A percentile compares a stretch with the other conserved stretches of the same genome.
These are phyloP conservation scores for Urtica urens DNA, from an alignment of 306 rosid genomes.

Conservation along the genomic window DNA sequence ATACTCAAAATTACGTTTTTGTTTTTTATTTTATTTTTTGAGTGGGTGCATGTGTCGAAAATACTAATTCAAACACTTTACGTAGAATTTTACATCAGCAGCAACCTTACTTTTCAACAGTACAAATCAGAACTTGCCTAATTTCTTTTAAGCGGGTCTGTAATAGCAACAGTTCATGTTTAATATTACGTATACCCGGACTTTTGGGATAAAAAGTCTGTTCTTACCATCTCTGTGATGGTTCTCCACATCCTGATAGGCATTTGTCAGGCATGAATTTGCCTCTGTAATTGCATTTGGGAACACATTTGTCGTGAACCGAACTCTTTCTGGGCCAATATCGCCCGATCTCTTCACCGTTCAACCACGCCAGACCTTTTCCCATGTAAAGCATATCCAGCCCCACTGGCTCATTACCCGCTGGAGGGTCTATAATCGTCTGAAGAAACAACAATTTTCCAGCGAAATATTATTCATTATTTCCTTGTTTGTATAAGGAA, in stretches of 20 bases:
- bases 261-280: slow-evolving; percentile 77
- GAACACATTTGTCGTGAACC: slow-evolving; percentile 46
- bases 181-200: too few relatives aligned
- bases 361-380: slow-evolving; percentile 94
- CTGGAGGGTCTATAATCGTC: slow-evolving; percentile 65
- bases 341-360: slow-evolving; percentile 97
- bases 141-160: too few relatives aligned
- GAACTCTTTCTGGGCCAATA: slow-evolving; percentile 75
- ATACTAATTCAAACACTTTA: too few relatives aligned
- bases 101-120: too few relatives aligned
- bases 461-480: slow-evolving; percentile 1
- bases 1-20: too few relatives aligned
- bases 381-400: slow-evolving; percentile 92
- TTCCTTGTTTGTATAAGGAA: not conserved
- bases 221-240: slow-evolving; percentile 85
- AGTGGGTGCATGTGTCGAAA: too few relatives aligned
- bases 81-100: too few relatives aligned
- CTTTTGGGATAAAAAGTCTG: too few relatives aligned
- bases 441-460: slow-evolving; percentile 29
- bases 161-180: too few relatives aligned
- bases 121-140: too few relatives aligned
- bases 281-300: slow-evolving; percentile 78
- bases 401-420: slow-evolving; percentile 75
- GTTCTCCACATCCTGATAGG: slow-evolving; percentile 81
- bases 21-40: too few relatives aligned